Conservation (phyloP, 2,329 filamentous ascomycete genomes). For the Ophiocordyceps camponoti-floridani region DNA sequence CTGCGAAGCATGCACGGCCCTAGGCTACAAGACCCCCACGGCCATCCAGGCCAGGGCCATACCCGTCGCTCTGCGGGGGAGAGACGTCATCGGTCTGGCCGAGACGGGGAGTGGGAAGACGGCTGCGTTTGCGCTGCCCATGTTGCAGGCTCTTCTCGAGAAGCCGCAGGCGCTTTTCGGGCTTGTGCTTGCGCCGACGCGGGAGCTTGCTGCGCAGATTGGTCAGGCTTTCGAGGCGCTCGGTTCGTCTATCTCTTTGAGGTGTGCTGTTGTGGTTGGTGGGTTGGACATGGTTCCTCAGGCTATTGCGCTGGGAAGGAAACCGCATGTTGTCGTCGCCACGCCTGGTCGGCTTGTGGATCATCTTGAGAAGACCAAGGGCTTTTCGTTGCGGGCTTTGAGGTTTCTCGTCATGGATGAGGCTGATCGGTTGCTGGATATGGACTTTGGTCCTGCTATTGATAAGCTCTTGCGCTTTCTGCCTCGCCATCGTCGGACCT, state of each 20-base stretch:
- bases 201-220: slow-evolving; percentile 87
- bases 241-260: slow-evolving; percentile 72
- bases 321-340: slow-evolving; percentile 83
- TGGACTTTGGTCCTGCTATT: slow-evolving; percentile 83
- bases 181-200: slow-evolving; percentile 81
- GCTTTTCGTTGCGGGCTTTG: slow-evolving; percentile 66
- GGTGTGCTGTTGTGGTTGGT: slow-evolving; percentile 73
- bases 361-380: slow-evolving; percentile 91
- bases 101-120: slow-evolving; percentile 96
- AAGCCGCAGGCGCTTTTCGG: slow-evolving; percentile 73
- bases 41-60: slow-evolving; percentile 80
- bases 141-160: slow-evolving; percentile 78
- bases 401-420: slow-evolving; percentile 93
- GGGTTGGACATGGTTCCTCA: slow-evolving; percentile 94
- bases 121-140: slow-evolving; percentile 82
- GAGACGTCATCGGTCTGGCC: slow-evolving; percentile 83
- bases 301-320: slow-evolving; percentile 81
- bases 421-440: slow-evolving; percentile 77
- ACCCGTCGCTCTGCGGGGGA: slow-evolving; percentile 57
- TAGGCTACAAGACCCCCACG: slow-evolving; percentile 75
- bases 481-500: slow-evolving; percentile 61
- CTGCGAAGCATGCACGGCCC: slow-evolving; percentile 68
- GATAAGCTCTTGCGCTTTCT: slow-evolving; percentile 88
- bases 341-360: slow-evolving; percentile 81
- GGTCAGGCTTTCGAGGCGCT: slow-evolving; percentile 74